A percentile compares a stretch with the other conserved stretches of the same genome.
Conservation (phyloP, 2,329 filamentous ascomycete genomes). For the Fusarium pininemorale region DNA sequence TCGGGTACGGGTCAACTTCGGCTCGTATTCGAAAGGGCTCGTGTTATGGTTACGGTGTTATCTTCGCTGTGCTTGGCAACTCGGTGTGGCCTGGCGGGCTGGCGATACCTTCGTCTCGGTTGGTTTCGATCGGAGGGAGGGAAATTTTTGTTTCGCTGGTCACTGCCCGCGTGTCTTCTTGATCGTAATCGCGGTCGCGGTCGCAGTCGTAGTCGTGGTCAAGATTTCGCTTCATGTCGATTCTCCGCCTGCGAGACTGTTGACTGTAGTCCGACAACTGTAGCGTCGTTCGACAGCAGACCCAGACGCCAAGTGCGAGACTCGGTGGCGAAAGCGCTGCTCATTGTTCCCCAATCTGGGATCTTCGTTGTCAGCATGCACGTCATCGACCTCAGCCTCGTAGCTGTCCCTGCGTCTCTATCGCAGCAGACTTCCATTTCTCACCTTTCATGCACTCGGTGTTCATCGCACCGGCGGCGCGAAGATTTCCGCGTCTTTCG, state of each 20-base stretch:
- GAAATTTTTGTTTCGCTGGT: background rate
- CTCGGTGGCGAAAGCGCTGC: background rate
- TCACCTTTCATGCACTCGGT: background rate
- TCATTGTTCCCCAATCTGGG: background rate
- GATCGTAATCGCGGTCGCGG: background rate
- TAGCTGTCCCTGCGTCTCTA: background rate
- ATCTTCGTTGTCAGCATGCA: background rate
- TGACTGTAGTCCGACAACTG: background rate
- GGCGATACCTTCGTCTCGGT: background rate
- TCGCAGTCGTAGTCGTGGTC: background rate
- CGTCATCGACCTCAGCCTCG: background rate
- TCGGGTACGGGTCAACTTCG: background rate
- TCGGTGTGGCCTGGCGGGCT: background rate
- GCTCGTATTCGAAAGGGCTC: background rate
- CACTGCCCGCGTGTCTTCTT: background rate
- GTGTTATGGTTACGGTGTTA: background rate
- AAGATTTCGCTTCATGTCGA: background rate
- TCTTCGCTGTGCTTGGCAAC: background rate
- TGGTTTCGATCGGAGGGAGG: background rate
- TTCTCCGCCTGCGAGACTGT: background rate
- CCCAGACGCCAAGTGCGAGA: background rate
- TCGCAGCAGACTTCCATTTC: background rate
- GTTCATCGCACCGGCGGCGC: background rate
- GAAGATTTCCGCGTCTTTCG: background rate
- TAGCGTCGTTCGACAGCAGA: too few species aligned